These are phyloP conservation scores for Polyporus arcularius DNA, from an alignment of 768 basidiomycete genomes.

Conservation along the genomic window DNA sequence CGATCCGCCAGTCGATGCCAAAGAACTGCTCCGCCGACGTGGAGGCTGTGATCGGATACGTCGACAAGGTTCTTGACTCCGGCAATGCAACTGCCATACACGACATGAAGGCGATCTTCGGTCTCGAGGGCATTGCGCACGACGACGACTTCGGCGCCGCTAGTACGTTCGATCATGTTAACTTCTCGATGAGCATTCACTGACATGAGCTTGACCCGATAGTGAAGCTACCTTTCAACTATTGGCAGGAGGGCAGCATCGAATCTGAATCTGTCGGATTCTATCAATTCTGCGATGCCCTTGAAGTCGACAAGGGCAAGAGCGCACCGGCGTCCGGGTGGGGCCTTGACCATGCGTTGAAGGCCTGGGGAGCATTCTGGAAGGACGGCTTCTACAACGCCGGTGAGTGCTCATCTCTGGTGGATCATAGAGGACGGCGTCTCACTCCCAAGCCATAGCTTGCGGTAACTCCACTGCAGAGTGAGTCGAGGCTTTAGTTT, in stretches of 20 bases:
- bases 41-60: conserved; percentile 54
- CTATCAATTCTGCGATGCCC: conserved; percentile 59
- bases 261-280: conserved; percentile 29
- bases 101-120: conserved; percentile 54
- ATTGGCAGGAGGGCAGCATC: conserved; percentile 53
- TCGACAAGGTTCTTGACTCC: conserved; percentile 53
- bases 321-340: conserved; percentile 51
- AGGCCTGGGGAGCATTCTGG: conserved; percentile 62
- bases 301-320: conserved; percentile 57
- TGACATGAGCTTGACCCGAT: neutral
- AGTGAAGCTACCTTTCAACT: conserved; percentile 48
- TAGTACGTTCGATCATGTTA: conserved; percentile 29
- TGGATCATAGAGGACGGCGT: neutral
- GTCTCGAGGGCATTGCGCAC: conserved; percentile 55
- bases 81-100: conserved; percentile 47
- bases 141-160: conserved; percentile 64
- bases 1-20: conserved; percentile 63
- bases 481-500: too few relatives aligned
- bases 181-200: too few relatives aligned
- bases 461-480: conserved; percentile 34
- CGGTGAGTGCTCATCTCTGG: conserved; percentile 37
- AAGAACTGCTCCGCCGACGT: conserved; percentile 71
- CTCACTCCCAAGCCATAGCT: conserved; percentile 38
- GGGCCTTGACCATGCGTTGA: conserved; percentile 58
- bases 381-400: conserved; percentile 40